Percentiles rank a stretch among this genome's conserved stretches.
phyloP scores from a whole-genome alignment of 2,329 filamentous ascomycete species.

The Alternaria triticimaculans region DNA sequence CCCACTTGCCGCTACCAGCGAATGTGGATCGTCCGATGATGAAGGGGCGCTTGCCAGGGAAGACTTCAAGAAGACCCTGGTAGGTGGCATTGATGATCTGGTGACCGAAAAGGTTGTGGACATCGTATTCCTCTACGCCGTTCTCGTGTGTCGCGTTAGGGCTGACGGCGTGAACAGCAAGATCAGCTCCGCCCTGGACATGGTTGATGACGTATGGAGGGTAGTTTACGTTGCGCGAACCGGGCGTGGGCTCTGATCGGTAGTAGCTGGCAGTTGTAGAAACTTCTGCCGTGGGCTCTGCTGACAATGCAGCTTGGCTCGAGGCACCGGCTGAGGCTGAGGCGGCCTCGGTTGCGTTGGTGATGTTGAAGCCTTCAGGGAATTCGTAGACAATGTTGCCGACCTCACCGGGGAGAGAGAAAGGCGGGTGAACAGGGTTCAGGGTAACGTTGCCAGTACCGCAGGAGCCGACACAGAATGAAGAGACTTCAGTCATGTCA shows the following conservation, averaged over 20 bases:
- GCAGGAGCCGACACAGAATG: constrained; percentile 75
- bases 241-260: constrained; percentile 67
- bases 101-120: constrained; percentile 75
- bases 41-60: constrained; percentile 75
- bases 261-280: constrained; percentile 55
- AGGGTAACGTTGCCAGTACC: constrained; percentile 68
- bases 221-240: constrained; percentile 70
- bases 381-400: constrained; percentile 66
- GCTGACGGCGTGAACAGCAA: constrained; percentile 74
- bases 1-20: constrained; percentile 74
- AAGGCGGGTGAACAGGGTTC: constrained; percentile 73
- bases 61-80: constrained; percentile 68
- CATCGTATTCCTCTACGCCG: constrained; percentile 77
- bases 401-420: constrained; percentile 68
- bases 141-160: constrained; percentile 80
- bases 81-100: constrained; percentile 81
- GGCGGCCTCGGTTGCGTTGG: constrained; percentile 71
- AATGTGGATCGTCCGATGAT: constrained; percentile 86
- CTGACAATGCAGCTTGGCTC: constrained; percentile 53
- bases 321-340: constrained; percentile 63
- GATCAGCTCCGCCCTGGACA: constrained; percentile 66
- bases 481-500: constrained; percentile 68
- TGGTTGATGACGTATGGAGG: constrained; percentile 81
- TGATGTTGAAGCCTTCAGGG: constrained; percentile 73
- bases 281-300: constrained; percentile 9